phyloP scores from a whole-genome alignment of 257 asterid genomes.

The Ligustrum vulgare region DNA sequence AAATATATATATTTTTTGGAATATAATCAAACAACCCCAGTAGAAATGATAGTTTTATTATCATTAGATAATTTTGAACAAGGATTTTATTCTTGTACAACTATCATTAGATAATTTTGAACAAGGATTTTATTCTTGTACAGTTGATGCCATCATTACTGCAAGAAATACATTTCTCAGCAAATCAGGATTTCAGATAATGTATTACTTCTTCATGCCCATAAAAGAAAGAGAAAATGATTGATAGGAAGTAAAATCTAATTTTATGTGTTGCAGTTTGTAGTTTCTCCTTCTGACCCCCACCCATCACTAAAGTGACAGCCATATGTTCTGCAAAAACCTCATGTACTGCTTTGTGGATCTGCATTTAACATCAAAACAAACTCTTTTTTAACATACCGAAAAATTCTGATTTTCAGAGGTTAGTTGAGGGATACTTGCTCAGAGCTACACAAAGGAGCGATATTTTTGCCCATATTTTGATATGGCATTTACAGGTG shows the following conservation, averaged over 20 bases:
- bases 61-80: conserved; percentile 1
- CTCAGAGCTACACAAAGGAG: conserved; percentile 98
- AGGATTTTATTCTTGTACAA: conserved; percentile 12
- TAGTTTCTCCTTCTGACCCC: conserved; percentile 10
- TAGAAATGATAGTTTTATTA: neutral
- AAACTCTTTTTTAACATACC: conserved; percentile 19
- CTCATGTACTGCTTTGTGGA: neutral
- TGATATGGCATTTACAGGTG: conserved; percentile 99
- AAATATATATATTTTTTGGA: conserved; percentile 1
- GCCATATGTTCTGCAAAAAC: neutral
- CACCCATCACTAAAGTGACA: neutral
- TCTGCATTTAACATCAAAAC: conserved; percentile 21
- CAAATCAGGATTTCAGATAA: conserved; percentile 1
- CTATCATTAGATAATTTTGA: neutral
- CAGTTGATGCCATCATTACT: conserved; percentile 1
- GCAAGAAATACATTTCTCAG: neutral
- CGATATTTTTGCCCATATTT: conserved; percentile 91
- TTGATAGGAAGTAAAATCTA: conserved; percentile 3
- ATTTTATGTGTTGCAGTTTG: conserved; percentile 4
- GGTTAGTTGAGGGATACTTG: conserved; percentile 91
- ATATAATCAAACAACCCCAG: conserved; percentile 6
- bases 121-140: conserved; percentile 12
- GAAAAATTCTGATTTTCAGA: conserved; percentile 56
- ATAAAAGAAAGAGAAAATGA: neutral
- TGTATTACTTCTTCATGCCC: conserved; percentile 13